Evolutionary conservation across 2,329 filamentous ascomycete genomes (phyloP), one percentile per base, ranked within the genome.

Genomic region (Arachnopeziza araneosa): DNA sequence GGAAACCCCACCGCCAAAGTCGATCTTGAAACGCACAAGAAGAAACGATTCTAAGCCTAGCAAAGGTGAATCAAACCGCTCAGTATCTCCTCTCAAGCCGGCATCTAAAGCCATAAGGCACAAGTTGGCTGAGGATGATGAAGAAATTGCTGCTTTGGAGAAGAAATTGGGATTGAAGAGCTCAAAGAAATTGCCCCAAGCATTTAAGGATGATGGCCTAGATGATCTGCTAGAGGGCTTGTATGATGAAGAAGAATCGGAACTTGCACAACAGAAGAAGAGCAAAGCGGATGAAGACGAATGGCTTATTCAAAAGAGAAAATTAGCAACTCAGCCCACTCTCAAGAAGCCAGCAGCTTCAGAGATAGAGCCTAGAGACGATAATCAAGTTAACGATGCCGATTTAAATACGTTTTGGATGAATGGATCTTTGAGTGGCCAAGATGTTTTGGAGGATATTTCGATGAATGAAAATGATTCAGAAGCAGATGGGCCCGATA

Each of bases 81-180:
- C 64, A 3, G 58, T 63, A 53, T 64, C 66, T 10, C 62, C 66
- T 21, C 64, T 64, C 21, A 30, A 24, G 49, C 48, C 55, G n/a
- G 52, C 71, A 12, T 64, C 71, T 17, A 68, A 54, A 50, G 60
- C 66, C 56, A 77, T 85, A n/a, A 84, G 81, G 69, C 82, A 87
- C 2, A 85, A 83, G 66, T 77, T 97, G 4, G 86, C 84, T 0
- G 80, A 90, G 63, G 93, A 99, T 60, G 92, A 98, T 69, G 90
- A 86, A 1, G 91, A 96, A 67, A 98, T 99, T 67, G 87, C 88
- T 22, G 86, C 86, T 2, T 78, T 97, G 32, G 95, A 99, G 76
- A 92, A 88, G 73, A 96, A 90, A 70, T 77, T 99, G 2, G 93
- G 95, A 0, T 81, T 97, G 36, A 86, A 82, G 65, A 84, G 85